Evolutionary conservation across 805 yeast genomes (phyloP), one percentile per base, ranked within the genome.

Genomic region (Ogataea paraovalis): DNA sequence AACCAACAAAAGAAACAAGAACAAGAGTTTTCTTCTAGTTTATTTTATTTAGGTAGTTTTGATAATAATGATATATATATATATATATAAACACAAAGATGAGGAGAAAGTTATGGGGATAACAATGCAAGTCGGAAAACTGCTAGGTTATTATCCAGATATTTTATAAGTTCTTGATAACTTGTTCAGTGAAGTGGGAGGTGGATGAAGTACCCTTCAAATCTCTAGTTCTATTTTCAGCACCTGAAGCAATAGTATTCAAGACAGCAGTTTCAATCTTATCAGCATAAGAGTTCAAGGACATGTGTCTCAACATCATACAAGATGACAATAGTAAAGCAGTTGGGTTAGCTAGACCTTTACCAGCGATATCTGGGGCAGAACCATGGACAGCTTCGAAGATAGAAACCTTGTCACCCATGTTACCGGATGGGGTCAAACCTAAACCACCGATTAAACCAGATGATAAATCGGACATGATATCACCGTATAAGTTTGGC

Each of bases 311-410:
- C 79, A 94, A 85, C 98, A 94, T 92, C 97, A 94, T 94, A 67
- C 91, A 89, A 41, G 98, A 92, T 43, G 97, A 89, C 68, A 94
- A 80, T 69, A 94, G 78, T 67, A 94, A 74, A 48, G 99, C 99
- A 52, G 99, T 94, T 75, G 99, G 99, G 83, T 94, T 94, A 56
- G 99, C 99, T 69, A 88, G 82, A 68, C 96, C 95, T 80, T 94
- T 89, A 67, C 99, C 99, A 54, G 98, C 98, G 66, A 94, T 94
- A 71, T 94, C 99, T 61, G 99, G 99, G 55, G 99, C 99, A 49
- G 98, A 91, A 71, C 99, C 99, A 72, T 94, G 99, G 66, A 94
- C 99, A 56, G 99, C 99, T 82, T 94, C 99, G 71, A 94, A 94
- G 69, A 94, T 92, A 48, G 97, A 89, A 55, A 92, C 96, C 70